Conservation (phyloP, 495 filamentous ascomycete species). For the Xylaria scruposa region DNA sequence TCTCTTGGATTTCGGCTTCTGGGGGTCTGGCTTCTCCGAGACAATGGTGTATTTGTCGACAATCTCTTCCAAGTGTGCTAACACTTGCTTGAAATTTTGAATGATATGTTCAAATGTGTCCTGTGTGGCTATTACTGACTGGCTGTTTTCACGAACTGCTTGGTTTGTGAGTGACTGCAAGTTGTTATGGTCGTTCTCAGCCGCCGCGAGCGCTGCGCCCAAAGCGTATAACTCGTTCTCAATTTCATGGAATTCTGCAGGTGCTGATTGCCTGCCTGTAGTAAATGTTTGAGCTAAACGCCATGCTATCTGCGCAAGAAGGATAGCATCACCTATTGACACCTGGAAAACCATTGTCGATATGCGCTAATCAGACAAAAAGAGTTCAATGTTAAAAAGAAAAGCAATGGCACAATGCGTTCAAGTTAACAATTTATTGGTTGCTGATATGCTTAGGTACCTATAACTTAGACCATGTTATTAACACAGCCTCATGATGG, state of each 20-base stretch:
- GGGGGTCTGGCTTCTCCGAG: background rate
- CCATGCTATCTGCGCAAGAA: conserved; percentile 23
- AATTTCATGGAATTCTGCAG: conserved; percentile 30
- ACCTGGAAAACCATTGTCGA: conserved; percentile 10
- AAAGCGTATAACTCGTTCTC: conserved; percentile 29
- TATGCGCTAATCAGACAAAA: background rate
- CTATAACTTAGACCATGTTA: background rate
- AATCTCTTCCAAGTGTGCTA: conserved; percentile 28
- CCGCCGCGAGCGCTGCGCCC: conserved; percentile 26
- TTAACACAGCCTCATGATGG: background rate
- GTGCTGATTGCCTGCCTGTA: conserved; percentile 26
- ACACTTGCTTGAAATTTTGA: conserved; percentile 21
- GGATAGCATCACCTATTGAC: conserved; percentile 20
- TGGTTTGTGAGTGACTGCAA: background rate
- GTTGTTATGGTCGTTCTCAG: background rate
- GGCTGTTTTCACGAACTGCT: background rate
- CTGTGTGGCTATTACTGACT: background rate
- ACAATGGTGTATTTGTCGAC: conserved; percentile 29
- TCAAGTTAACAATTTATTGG: too few species aligned
- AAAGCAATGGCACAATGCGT: too few species aligned
- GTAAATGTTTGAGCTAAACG: conserved; percentile 25
- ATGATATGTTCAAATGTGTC: conserved; percentile 20
- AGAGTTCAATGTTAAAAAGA: background rate
- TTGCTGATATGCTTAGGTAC: too few species aligned
- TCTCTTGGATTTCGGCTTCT: conserved; percentile 7